Base-by-base conservation (phyloP, 345 rosid genomes). In the Diplotaxis tenuifolia region DNA sequence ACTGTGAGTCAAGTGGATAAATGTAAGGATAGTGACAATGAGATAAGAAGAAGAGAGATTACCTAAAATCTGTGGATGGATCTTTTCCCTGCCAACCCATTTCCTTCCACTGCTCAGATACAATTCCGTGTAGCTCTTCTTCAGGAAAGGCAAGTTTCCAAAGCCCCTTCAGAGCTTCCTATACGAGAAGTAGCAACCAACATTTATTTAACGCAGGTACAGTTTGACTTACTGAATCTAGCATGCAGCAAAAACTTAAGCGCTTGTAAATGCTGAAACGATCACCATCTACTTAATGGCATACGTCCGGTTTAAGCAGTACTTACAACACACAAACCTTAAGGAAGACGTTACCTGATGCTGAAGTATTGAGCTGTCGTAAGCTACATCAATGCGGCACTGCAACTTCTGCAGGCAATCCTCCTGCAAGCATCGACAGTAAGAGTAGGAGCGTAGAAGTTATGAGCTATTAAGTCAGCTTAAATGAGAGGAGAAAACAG, bases 21-120 rank as follows among this genome's bases (percentile, higher is more conserved):
- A 47, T 9, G 5, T 6, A 55, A 58, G 32, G 66, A 34, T 9
- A 9, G 34, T 34, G 58, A 53, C 11, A 29, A 70, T 45, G 38
- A 67, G 32, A 52, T 2, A 32, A 56, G 53, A 62, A n/a, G n/a
- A n/a, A n/a, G n/a, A n/a, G 9, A 20, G 42, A 47, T 47, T 74
- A 92, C 99, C 99, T 88, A 82, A 95, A 95, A 84, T 95, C 99
- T 58, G n/a, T n/a, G n/a, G n/a, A n/a, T n/a, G n/a, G n/a, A n/a
- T n/a, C n/a, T n/a, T n/a, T n/a, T n/a, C n/a, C 99, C 80, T 92
- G 99, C 99, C 99, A 95, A 49, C 99, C 99, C 99, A 95, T 95
- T 90, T 90, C 94, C 81, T 95, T 95, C 99, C 99, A 95, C 73
- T 92, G 99, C 79, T 90, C 98, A 72, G 99, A 88, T 77, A 95